These are phyloP conservation scores for Bryoerythrophyllum caledonicum DNA, from an alignment of 225 moss, liverwort and hornwort genomes.

Conservation along the genomic window DNA sequence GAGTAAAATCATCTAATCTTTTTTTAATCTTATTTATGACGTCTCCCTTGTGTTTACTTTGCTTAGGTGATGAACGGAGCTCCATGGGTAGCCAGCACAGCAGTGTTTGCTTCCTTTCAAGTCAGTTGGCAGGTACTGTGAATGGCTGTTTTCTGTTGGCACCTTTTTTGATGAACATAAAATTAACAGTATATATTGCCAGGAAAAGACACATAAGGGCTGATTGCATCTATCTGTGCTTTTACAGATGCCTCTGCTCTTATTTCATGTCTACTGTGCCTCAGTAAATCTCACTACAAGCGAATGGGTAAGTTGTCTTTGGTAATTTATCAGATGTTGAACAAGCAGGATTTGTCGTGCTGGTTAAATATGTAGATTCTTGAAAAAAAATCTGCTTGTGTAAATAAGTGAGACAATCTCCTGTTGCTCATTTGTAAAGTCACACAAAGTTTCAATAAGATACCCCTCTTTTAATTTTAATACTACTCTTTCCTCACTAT, in stretches of 20 bases:
- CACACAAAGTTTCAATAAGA: too few relatives aligned
- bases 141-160: background rate
- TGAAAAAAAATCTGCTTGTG: background rate
- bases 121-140: constrained; percentile 61
- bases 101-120: constrained; percentile 56
- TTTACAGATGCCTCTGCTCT: constrained; percentile 47
- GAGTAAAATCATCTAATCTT: background rate
- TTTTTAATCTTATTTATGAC: background rate
- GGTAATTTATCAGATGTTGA: background rate
- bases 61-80: constrained; percentile 50
- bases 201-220: constrained; percentile 3
- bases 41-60: background rate
- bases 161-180: constrained; percentile 2
- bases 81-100: constrained; percentile 62
- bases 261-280: constrained; percentile 62
- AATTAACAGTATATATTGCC: background rate
- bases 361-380: background rate
- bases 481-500: too few relatives aligned
- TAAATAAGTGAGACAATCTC: constrained; percentile 3
- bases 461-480: too few relatives aligned
- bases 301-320: constrained; percentile 56
- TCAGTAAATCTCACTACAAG: constrained; percentile 61
- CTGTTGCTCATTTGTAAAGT: background rate
- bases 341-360: background rate
- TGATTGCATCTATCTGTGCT: constrained; percentile 12